Evolutionary conservation across 148 eudicot species (phyloP), one percentile per base, ranked within the genome.

Genomic region (Nyssa sinensis): DNA sequence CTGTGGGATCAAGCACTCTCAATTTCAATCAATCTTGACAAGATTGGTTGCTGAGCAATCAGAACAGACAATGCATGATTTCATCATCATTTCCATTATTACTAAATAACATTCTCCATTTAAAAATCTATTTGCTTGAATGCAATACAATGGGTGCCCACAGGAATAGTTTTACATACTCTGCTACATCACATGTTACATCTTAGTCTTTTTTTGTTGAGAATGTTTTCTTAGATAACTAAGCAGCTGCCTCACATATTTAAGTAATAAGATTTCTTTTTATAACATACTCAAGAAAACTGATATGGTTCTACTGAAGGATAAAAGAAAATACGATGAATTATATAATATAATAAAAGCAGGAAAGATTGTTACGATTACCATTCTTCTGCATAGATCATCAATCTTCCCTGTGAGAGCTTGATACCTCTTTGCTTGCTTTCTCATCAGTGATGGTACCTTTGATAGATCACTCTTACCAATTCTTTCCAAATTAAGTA

Each of bases 351-450:
- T 33, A n/a, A 66, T 23, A 68, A 57, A 61, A 65, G 37, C 41
- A 47, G 55, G n/a, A 78, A 62, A 59, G 55, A 73, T 69, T 39
- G 34, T 33, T 14, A 71, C 16, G 73, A 63, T 86, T 87, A 93
- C 99, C 99, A 96, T 91, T 80, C 94, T 85, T 80, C 80, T 84
- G 84, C 99, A 96, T 41, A 96, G 88, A 79, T 96, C 94, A 32
- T 96, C 99, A 70, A 96, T 88, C 84, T 93, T 96, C 75, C 89
- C 97, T 0, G 94, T 84, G 82, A 93, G 89, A 65, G 90, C 89
- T 84, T 93, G 97, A 82, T 96, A 96, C 44, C 98, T 89, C 89
- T 89, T 90, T 13, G 97, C 94, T 67, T 93, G 99, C 83, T 93
- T 96, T 72, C 94, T 85, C 96, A 93, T 77, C 44, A 86, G 81